Evolutionary conservation across 305 asterid species (phyloP).

Genomic region (Fraxinus latifolia): DNA sequence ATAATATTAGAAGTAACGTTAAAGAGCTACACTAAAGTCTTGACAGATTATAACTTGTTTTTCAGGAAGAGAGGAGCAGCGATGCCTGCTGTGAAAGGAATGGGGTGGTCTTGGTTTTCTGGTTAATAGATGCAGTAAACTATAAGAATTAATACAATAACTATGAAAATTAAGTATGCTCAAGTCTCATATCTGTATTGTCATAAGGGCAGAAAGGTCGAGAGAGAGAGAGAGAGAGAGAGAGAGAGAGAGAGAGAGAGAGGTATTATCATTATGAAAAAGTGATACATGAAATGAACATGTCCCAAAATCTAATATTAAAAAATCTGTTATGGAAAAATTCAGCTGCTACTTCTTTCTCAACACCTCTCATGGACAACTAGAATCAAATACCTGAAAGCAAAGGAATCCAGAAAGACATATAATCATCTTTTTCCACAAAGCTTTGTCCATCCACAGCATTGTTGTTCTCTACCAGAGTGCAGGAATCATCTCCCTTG

Average conservation of each 20-base stretch:
- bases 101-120: slow-evolving; percentile 1
- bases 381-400: slow-evolving; percentile 62
- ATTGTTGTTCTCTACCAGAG: slow-evolving; percentile 35
- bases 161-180: not conserved
- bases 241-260: not conserved
- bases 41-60: slow-evolving; percentile 11
- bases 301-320: not conserved
- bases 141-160: slow-evolving; percentile 1
- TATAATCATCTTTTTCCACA: slow-evolving; percentile 59
- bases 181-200: not conserved
- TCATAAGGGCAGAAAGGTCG: not conserved
- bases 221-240: not conserved
- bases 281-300: not conserved
- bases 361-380: slow-evolving; percentile 21
- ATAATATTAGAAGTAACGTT: slow-evolving; percentile 26
- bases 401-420: slow-evolving; percentile 85
- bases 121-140: slow-evolving; percentile 1
- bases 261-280: not conserved
- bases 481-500: slow-evolving; percentile 42
- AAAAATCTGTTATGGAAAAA: not conserved
- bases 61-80: slow-evolving; percentile 6
- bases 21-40: slow-evolving; percentile 16
- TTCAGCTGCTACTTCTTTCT: slow-evolving; percentile 12
- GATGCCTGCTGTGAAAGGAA: slow-evolving; percentile 4
- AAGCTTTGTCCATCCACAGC: slow-evolving; percentile 51